Evolutionary conservation across 495 filamentous ascomycete species (phyloP).

Genomic region (Xylaria nigripes): DNA sequence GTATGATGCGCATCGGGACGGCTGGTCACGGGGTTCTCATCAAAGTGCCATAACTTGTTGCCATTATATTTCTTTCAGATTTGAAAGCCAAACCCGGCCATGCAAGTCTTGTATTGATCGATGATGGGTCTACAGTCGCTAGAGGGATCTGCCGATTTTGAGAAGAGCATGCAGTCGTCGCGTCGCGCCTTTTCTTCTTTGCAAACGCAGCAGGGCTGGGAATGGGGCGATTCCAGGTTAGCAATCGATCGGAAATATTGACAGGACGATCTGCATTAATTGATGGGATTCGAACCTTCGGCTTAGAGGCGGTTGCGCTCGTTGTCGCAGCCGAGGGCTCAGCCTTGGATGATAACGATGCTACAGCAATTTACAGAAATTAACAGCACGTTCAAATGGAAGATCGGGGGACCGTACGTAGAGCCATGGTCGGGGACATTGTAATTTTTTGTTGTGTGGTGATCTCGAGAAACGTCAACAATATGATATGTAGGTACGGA

Average conservation of each 20-base stretch:
- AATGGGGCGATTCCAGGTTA: constrained; percentile 8
- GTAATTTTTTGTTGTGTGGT: neutral
- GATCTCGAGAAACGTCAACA: too few relatives aligned
- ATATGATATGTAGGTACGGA: too few relatives aligned
- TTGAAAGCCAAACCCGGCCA: constrained; percentile 90
- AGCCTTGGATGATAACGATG: constrained; percentile 23
- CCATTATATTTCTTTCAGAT: too few relatives aligned
- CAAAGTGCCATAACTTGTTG: too few relatives aligned
- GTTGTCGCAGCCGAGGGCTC: constrained; percentile 14
- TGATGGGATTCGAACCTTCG: constrained; percentile 32
- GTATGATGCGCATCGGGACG: neutral
- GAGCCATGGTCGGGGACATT: constrained; percentile 16
- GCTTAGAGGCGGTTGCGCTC: constrained; percentile 31
- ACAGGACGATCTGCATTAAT: neutral
- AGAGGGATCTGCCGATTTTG: constrained; percentile 65
- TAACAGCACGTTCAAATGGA: constrained; percentile 4
- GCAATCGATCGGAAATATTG: neutral
- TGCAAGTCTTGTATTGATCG: constrained; percentile 80
- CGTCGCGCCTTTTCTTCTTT: constrained; percentile 85
- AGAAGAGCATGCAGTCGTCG: constrained; percentile 99
- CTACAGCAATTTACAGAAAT: constrained; percentile 18
- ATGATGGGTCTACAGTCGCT: constrained; percentile 72
- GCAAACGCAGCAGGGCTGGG: constrained; percentile 92
- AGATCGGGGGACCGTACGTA: constrained; percentile 23
- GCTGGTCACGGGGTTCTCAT: too few relatives aligned